These are phyloP conservation scores for Albugo laibachii DNA, from an alignment of 352 stramenopile species.

Conservation along the genomic window DNA sequence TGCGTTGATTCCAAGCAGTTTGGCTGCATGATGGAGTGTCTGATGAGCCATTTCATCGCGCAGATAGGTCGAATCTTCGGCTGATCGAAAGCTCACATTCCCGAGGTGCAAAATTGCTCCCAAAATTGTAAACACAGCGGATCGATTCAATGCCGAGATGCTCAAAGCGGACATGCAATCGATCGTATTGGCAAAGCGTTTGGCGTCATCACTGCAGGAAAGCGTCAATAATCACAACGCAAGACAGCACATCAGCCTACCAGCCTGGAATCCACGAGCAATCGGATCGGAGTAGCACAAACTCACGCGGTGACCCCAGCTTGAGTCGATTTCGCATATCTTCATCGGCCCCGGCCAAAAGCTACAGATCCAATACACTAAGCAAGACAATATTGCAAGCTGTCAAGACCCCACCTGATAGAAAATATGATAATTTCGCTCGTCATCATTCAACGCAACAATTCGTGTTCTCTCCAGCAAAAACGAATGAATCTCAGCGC, in stretches of 20 bases:
- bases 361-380: background rate
- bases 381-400: too few species aligned
- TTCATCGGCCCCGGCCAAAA: conserved; percentile 6
- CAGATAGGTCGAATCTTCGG: conserved; percentile 1
- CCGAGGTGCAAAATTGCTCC: conserved; percentile 67
- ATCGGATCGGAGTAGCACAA: conserved; percentile 37
- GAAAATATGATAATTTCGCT: conserved; percentile 99
- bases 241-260: background rate
- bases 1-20: conserved; percentile 30
- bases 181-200: conserved; percentile 57
- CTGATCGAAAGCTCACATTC: conserved; percentile 61
- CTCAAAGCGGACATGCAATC: conserved; percentile 55
- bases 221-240: background rate
- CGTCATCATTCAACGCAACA: conserved; percentile 79
- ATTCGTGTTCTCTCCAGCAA: conserved; percentile 75
- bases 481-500: conserved; percentile 61
- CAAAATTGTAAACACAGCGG: conserved; percentile 62
- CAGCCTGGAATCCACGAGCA: too few species aligned
- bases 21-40: conserved; percentile 12
- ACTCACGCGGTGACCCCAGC: conserved; percentile 14
- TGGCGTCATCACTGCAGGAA: conserved; percentile 26
- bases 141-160: conserved; percentile 40
- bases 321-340: background rate
- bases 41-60: conserved; percentile 12
- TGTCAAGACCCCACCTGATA: conserved; percentile 80